Base-by-base conservation (phyloP, 768 basidiomycete genomes). In the Botryobasidium botryosum region DNA sequence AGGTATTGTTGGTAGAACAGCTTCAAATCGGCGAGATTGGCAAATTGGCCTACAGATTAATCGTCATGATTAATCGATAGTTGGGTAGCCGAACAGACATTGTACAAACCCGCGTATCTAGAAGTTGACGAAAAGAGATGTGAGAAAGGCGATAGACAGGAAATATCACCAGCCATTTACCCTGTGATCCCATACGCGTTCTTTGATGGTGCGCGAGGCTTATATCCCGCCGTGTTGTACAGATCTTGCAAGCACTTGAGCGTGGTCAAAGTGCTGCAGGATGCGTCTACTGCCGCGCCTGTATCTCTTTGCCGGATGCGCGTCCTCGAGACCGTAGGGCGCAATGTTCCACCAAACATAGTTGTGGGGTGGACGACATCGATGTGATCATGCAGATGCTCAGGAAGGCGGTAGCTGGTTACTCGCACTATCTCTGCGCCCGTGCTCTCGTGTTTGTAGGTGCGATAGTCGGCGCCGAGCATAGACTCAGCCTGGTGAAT, bases 331-430 rank as follows among this genome's bases (percentile, higher is more conserved):
- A 6, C 24, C n/a, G 41, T 6, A 31, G 7, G 24, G 7, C 23
- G 41, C 13, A 26, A 43, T 20, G 24, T n/a, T 15, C 26, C 40
- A 33, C 43, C 40, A 39, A 51, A 51, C 2, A 49, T 27, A 20
- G 48, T 44, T 10, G 50, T 51, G 13, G 50, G 50, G 21, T 51
- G 50, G 5, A 51, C 43, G 20, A 44, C 17, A 26, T 43, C 41
- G n/a, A 51, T 28, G 24, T 51, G 36, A n/a, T 41, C 41, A n/a
- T 37, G 32, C 21, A 51, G 17, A 6, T 24, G 13, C 5, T 15
- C 21, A 1, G 50, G 50, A 27, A 51, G 32, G 26, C 42, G 31
- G 46, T 44, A 51, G 10, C 6, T 10, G 13, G 47, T 40, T 2
- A 47, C 40, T 25, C 50, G 46, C 15, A 48, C 47, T 21, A 48